Conservation (phyloP, 2,329 filamentous ascomycete species). For the Colletotrichum filicis region DNA sequence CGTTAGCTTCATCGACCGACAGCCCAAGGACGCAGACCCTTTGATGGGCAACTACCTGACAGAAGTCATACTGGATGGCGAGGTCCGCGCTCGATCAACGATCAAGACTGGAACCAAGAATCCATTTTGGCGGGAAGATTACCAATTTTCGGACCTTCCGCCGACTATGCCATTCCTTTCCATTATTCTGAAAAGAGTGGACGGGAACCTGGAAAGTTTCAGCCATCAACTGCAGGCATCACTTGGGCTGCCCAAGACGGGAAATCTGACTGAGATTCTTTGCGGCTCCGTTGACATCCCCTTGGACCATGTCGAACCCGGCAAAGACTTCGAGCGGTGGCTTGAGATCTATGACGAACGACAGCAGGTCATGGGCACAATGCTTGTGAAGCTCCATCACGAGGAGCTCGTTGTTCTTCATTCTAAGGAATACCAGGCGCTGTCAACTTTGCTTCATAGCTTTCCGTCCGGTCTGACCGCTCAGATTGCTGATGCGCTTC, state of each 20-base stretch:
- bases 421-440: slow-evolving; percentile 82
- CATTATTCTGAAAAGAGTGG: slow-evolving; percentile 76
- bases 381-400: slow-evolving; percentile 84
- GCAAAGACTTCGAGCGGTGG: slow-evolving; percentile 88
- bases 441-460: slow-evolving; percentile 85
- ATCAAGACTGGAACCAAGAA: slow-evolving; percentile 77
- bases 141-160: slow-evolving; percentile 80
- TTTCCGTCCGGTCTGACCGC: slow-evolving; percentile 87
- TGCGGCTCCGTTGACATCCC: slow-evolving; percentile 84
- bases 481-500: slow-evolving; percentile 83
- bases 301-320: slow-evolving; percentile 80
- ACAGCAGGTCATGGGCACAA: slow-evolving; percentile 81
- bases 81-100: slow-evolving; percentile 80
- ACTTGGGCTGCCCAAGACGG: slow-evolving; percentile 53
- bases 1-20: slow-evolving; percentile 40
- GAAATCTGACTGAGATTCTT: slow-evolving; percentile 60
- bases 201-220: slow-evolving; percentile 60
- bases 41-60: slow-evolving; percentile 78
- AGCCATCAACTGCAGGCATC: slow-evolving; percentile 56
- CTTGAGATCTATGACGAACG: slow-evolving; percentile 82
- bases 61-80: slow-evolving; percentile 83
- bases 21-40: slow-evolving; percentile 54
- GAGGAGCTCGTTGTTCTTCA: slow-evolving; percentile 93
- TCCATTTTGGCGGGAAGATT: slow-evolving; percentile 86
- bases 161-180: slow-evolving; percentile 75